Percentiles rank a stretch among this genome's conserved stretches.
Conservation (phyloP, 192 early-diverging fungal genomes). For the Physocladia obscura region DNA sequence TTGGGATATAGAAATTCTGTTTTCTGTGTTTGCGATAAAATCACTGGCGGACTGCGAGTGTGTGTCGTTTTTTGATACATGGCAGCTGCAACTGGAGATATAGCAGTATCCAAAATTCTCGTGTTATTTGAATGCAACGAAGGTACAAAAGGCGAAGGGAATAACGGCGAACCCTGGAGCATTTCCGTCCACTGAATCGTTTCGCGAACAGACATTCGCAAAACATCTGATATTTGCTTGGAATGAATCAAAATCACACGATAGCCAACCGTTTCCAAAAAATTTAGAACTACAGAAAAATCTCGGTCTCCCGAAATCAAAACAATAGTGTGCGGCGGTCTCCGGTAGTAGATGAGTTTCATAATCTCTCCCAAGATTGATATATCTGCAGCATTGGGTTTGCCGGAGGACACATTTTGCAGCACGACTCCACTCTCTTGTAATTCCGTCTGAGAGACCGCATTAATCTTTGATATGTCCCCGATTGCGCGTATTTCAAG, state of each 20-base stretch:
- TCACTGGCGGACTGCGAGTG: background rate
- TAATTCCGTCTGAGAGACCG: background rate
- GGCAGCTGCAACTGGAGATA: background rate
- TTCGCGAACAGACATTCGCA: conserved; percentile 6
- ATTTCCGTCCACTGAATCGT: background rate
- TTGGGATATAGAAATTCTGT: background rate
- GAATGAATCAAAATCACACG: conserved; percentile 2
- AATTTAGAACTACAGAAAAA: conserved; percentile 5
- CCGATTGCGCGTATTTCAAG: background rate
- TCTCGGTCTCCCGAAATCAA: conserved; percentile 24
- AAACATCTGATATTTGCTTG: background rate
- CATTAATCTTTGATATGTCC: background rate
- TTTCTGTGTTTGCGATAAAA: background rate
- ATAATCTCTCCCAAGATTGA: conserved; percentile 13
- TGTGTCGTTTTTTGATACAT: background rate
- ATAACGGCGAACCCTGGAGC: background rate
- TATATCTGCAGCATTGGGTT: conserved; percentile 15
- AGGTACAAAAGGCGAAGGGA: background rate
- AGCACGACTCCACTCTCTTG: conserved; percentile 15
- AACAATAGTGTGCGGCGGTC: conserved; percentile 12
- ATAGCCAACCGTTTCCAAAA: conserved; percentile 7
- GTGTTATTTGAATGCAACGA: background rate
- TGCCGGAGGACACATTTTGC: background rate
- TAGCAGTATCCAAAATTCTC: background rate
- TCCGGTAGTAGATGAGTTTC: conserved; percentile 13